Conservation (phyloP, 1,284 basidiomycete species). For the Cryptococcus sp. region DNA sequence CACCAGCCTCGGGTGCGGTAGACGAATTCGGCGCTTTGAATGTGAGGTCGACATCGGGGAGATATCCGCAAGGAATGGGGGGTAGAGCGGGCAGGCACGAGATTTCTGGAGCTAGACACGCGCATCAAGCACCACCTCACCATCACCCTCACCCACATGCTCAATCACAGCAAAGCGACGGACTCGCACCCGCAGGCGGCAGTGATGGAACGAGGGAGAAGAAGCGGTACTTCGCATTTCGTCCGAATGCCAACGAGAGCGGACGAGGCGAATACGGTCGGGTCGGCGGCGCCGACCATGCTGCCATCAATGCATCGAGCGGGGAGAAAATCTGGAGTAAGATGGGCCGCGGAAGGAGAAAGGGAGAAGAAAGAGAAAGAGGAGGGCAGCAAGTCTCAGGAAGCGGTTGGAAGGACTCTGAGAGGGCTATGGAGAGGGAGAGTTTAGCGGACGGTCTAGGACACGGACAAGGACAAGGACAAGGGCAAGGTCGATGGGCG, state of each 20-base stretch:
- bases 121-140: not conserved
- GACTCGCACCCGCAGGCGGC: not conserved
- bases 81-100: not conserved
- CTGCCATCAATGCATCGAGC: not conserved
- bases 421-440: not conserved
- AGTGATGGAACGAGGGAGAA: slow-evolving; percentile 7
- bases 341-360: not conserved
- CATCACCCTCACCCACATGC: not conserved
- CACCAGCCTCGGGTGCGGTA: not conserved
- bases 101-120: not conserved
- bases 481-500: not conserved
- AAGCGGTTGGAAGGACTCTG: not conserved
- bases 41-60: too few relatives aligned
- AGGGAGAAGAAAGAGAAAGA: too few relatives aligned
- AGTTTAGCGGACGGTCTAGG: not conserved
- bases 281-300: not conserved
- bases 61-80: too few relatives aligned
- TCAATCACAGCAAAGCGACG: not conserved
- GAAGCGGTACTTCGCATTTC: slow-evolving; percentile 17
- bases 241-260: not conserved
- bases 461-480: not conserved
- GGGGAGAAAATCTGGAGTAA: slow-evolving; percentile 10
- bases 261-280: slow-evolving; percentile 1
- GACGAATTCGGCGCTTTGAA: not conserved
- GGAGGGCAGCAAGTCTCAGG: too few relatives aligned